Evolutionary conservation across 768 basidiomycete genomes (phyloP), one percentile per base, ranked within the genome.

Genomic region (Lentinula sp.): DNA sequence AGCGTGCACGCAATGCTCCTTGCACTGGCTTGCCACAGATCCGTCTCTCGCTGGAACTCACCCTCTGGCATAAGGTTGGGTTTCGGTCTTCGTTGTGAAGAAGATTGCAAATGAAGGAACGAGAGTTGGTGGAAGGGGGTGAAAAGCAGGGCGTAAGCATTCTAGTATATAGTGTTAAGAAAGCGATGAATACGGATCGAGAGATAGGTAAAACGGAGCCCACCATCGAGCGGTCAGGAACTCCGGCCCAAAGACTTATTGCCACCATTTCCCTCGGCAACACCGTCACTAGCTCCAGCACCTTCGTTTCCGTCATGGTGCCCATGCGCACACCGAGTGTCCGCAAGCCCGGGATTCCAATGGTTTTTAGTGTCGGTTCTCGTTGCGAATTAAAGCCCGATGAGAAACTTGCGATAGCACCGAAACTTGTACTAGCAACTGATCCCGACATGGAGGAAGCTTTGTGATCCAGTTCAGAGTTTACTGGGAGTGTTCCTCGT

Each of bases 311-410:
- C 5, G 73, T 78, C 39, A 87, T 67, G 52, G 80, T 81, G 12
- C 78, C 76, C 62, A 87, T 85, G 37, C 80, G 73, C 33, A 86
- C 83, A 36, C 85, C 79, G 6, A 89, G 69, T 9, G 84, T 85
- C 7, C 85, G 74, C 59, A 89, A 70, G 36, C 77, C 76, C 1
- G 66, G 70, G 23, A 88, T 74, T 15, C 57, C 57, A 5, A 59
- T 16, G 10, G 15, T n/a, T 33, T 35, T 39, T 3, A 8, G 6
- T n/a, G 45, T 28, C 16, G 13, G 7, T n/a, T 35, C 45, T 7
- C 39, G 28, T 35, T 12, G 15, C n/a, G 35, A 46, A 57, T 16
- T 33, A 6, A n/a, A 46, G 10, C 16, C 12, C 9, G 37, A 48
- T 20, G 32, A 36, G 18, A 59, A 59, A 33, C 57, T 59, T 33